These are phyloP conservation scores for Xylaria venustula DNA, from an alignment of 495 filamentous ascomycete genomes.

Conservation along the genomic window DNA sequence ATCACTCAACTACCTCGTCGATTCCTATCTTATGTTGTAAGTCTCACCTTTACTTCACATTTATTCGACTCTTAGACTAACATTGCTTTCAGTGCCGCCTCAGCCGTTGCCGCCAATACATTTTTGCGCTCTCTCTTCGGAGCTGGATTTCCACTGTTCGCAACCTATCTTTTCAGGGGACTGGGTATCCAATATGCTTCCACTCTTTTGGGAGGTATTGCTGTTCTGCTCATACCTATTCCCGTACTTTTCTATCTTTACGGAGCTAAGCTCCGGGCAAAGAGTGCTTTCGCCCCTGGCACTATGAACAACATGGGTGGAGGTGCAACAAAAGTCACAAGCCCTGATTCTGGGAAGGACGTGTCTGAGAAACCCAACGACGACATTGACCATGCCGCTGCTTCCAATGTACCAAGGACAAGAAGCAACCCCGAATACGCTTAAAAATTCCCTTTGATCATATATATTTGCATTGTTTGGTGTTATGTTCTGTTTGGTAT, in stretches of 20 bases:
- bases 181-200: constrained; percentile 77
- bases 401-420: constrained; percentile 21
- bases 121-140: constrained; percentile 78
- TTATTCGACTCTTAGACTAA: neutral
- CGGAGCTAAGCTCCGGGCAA: constrained; percentile 62
- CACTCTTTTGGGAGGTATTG: constrained; percentile 74
- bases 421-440: neutral
- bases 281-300: constrained; percentile 71
- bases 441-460: neutral
- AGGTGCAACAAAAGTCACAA: neutral
- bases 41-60: constrained; percentile 21
- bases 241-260: constrained; percentile 65
- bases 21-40: constrained; percentile 84
- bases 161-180: constrained; percentile 73
- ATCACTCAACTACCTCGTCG: constrained; percentile 81
- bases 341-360: constrained; percentile 20
- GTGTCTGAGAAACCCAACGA: constrained; percentile 17
- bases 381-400: constrained; percentile 22
- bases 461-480: neutral
- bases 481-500: constrained; percentile 1
- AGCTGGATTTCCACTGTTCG: constrained; percentile 80
- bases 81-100: constrained; percentile 59
- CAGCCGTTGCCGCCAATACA: constrained; percentile 85
- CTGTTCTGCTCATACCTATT: constrained; percentile 67
- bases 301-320: constrained; percentile 37